phyloP scores from a whole-genome alignment of 176 grass and related monocot species.

The Tillandsia leiboldiana region DNA sequence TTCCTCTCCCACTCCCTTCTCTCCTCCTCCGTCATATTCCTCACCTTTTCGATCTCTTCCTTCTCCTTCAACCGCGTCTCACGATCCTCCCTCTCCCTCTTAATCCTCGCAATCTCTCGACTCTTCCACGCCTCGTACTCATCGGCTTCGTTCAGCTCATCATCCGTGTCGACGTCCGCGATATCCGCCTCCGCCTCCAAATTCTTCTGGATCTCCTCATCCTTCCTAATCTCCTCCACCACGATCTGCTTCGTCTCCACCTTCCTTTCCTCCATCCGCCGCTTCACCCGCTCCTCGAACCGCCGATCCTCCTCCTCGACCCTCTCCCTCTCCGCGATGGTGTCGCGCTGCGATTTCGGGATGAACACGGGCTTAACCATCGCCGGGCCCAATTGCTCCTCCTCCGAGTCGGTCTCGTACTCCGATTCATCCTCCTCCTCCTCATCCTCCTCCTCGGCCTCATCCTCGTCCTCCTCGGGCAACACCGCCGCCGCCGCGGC shows the following conservation, averaged over 20 bases:
- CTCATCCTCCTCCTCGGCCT: conserved; percentile 41
- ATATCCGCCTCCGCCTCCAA: conserved; percentile 56
- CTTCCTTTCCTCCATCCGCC: conserved; percentile 69
- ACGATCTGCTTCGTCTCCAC: conserved; percentile 66
- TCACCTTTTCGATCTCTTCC: conserved; percentile 90
- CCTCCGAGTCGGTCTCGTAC: conserved; percentile 90
- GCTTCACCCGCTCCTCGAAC: conserved; percentile 77
- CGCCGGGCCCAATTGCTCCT: conserved; percentile 69
- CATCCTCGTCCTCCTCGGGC: conserved; percentile 77
- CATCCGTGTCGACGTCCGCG: conserved; percentile 78
- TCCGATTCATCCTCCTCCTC: conserved; percentile 81
- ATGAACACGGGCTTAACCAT: conserved; percentile 94
- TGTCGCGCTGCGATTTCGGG: conserved; percentile 80
- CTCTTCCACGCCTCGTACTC: conserved; percentile 90
- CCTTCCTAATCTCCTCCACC: conserved; percentile 84
- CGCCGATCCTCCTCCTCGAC: conserved; percentile 82
- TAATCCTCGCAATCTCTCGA: conserved; percentile 93
- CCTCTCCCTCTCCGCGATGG: conserved; percentile 75
- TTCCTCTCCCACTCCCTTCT: conserved; percentile 70
- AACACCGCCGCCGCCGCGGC: conserved; percentile 33
- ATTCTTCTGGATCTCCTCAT: conserved; percentile 68
- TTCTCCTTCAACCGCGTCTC: conserved; percentile 95
- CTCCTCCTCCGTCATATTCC: conserved; percentile 97
- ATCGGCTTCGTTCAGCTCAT: conserved; percentile 92
- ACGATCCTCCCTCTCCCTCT: conserved; percentile 89